Base-by-base conservation (phyloP, 2,329 filamentous ascomycete genomes). In the Talaromyces sp. region DNA sequence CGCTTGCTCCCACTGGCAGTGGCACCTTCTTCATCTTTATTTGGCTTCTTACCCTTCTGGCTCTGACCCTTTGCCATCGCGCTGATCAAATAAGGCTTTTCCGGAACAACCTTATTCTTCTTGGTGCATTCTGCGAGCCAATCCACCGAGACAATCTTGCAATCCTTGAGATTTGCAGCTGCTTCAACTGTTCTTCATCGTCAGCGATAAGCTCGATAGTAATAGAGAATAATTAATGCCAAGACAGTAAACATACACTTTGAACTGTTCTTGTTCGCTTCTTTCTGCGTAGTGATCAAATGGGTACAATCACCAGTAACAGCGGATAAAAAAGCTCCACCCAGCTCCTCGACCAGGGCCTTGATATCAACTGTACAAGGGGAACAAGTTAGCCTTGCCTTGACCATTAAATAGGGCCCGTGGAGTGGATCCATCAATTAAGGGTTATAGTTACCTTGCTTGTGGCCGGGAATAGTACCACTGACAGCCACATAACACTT, bases 51-150 rank as follows among this genome's bases (percentile, higher is more conserved):
- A 65, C 40, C 64, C 60, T 40, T 55, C 58, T 19, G 60, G 52
- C 1, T 24, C 19, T 32, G 11, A 22, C 49, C 52, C 16, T 52
- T 29, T 36, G 56, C 27, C 39, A 43, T 50, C 16, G 27, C 24
- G 14, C 50, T 52, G 16, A 79, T 56, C 2, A 72, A 48, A 54
- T 77, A 78, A 0, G 65, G 52, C 13, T 70, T 68, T 49, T 76
- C 75, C 8, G 74, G 61, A 8, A 78, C 63, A 29, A 72, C 76
- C 10, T 71, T 66, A 41, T 73, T 74, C 14, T 72, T 68, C 13
- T 72, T 56, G 33, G 81, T 20, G 19, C 79, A 85, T n/a, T 85
- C 79, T 2, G 81, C 57, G 4, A 89, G 73, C 88, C 88, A 91
- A 13, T 81, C 71, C 0, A 86, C 67, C 9, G 71, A 76, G 22